A percentile compares a stretch with the other conserved stretches of the same genome.
phyloP scores from a whole-genome alignment of 1,139 yeast species.

The Protomyces inundatus region DNA sequence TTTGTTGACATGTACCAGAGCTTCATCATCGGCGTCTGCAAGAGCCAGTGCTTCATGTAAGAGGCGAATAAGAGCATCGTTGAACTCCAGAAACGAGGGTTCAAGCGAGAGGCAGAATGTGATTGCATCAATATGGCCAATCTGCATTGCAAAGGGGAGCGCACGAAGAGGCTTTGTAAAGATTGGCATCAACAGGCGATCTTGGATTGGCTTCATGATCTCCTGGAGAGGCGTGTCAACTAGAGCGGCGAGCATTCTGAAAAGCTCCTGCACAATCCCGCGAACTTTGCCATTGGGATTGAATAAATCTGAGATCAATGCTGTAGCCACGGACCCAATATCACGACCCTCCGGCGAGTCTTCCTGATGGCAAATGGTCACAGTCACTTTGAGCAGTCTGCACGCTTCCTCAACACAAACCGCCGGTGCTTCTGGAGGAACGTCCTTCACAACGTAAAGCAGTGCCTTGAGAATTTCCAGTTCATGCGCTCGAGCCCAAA shows the following conservation, averaged over 20 bases:
- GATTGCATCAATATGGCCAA: conserved; percentile 95
- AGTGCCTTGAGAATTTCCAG: conserved; percentile 80
- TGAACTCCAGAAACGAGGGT: conserved; percentile 74
- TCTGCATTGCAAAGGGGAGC: conserved; percentile 96
- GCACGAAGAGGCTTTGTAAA: conserved; percentile 96
- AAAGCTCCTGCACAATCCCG: conserved; percentile 69
- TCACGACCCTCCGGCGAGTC: conserved; percentile 46
- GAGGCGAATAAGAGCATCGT: conserved; percentile 79
- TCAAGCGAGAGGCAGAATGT: conserved; percentile 80
- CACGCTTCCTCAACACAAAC: conserved; percentile 70
- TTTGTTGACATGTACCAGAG: conserved; percentile 79
- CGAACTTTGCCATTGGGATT: conserved; percentile 81
- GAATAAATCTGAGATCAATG: conserved; percentile 78
- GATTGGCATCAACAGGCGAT: conserved; percentile 78
- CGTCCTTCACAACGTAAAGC: conserved; percentile 84
- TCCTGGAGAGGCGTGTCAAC: conserved; percentile 65
- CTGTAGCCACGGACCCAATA: neutral
- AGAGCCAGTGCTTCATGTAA: conserved; percentile 85
- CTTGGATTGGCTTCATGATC: conserved; percentile 76
- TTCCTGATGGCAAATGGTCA: conserved; percentile 59
- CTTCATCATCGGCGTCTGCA: conserved; percentile 97
- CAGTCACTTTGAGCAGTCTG: conserved; percentile 55
- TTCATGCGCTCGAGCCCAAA: conserved; percentile 72
- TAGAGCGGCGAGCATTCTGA: conserved; percentile 62
- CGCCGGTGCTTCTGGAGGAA: conserved; percentile 82